These are phyloP conservation scores for Euphorbia schlechtendalii DNA, from an alignment of 441 rosid genomes.

Conservation along the genomic window DNA sequence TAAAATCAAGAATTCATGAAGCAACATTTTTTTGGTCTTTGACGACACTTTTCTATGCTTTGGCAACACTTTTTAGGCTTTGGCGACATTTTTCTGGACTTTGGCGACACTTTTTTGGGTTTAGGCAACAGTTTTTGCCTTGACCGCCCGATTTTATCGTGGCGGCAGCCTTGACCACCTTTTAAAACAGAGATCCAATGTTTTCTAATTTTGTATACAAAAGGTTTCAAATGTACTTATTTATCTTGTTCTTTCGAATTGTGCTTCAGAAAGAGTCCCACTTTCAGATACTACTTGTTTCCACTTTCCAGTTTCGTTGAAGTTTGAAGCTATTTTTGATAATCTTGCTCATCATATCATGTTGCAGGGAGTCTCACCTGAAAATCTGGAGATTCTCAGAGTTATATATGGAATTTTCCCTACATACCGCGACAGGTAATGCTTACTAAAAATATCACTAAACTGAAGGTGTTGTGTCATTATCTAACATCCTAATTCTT, in stretches of 20 bases:
- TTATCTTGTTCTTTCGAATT: neutral
- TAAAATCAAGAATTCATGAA: too few species aligned
- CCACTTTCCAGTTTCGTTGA: neutral
- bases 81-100: too few species aligned
- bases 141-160: too few species aligned
- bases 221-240: neutral
- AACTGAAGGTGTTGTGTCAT: conserved; percentile 17
- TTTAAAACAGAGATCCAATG: too few species aligned
- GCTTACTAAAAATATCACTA: neutral
- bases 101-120: too few species aligned
- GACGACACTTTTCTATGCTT: too few species aligned
- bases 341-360: conserved; percentile 7
- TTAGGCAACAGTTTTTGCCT: too few species aligned
- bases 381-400: conserved; percentile 66
- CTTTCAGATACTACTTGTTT: neutral
- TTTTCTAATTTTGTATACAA: neutral
- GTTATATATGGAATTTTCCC: conserved; percentile 93
- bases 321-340: neutral
- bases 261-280: neutral
- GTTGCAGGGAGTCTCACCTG: conserved; percentile 65
- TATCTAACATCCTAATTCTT: conserved; percentile 36
- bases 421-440: conserved; percentile 73
- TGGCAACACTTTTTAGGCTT: too few species aligned
- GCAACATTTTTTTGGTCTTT: too few species aligned
- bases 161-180: too few species aligned